These are phyloP conservation scores for Diddensiella santjacobensis DNA, from an alignment of 805 yeast genomes.

Conservation along the genomic window DNA sequence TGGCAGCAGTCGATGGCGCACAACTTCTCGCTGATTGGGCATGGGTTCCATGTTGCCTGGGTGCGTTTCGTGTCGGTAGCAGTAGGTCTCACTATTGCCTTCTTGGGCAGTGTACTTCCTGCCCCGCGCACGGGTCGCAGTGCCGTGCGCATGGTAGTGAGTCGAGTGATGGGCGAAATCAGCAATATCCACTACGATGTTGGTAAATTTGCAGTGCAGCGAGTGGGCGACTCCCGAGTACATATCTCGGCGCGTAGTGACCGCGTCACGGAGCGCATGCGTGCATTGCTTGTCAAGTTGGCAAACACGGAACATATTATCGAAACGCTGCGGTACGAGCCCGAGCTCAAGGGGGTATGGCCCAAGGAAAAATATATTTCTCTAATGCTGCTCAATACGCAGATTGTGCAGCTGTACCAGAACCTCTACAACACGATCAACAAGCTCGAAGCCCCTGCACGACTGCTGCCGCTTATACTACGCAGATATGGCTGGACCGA, in stretches of 20 bases:
- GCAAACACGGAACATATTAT: constrained; percentile 13
- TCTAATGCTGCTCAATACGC: constrained; percentile 26
- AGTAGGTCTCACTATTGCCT: constrained; percentile 29
- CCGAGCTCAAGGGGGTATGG: constrained; percentile 33
- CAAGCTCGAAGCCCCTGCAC: constrained; percentile 23
- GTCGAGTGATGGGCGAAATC: constrained; percentile 22
- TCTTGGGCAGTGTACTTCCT: constrained; percentile 31
- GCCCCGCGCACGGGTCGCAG: constrained; percentile 30
- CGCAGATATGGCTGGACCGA: constrained; percentile 31
- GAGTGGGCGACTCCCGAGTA: constrained; percentile 21
- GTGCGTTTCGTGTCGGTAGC: constrained; percentile 30
- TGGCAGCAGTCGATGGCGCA: constrained; percentile 24
- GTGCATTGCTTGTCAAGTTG: constrained; percentile 15
- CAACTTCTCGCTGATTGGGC: constrained; percentile 20
- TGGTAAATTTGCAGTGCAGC: constrained; percentile 30
- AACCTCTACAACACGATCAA: constrained; percentile 28
- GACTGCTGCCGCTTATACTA: constrained; percentile 23
- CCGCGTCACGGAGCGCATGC: constrained; percentile 17
- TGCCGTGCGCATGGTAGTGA: constrained; percentile 28
- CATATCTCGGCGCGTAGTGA: constrained; percentile 26
- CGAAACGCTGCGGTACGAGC: constrained; percentile 30
- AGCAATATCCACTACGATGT: constrained; percentile 31
- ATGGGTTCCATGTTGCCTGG: constrained; percentile 34
- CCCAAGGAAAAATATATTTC: constrained; percentile 31
- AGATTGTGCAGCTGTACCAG: constrained; percentile 26